phyloP scores from a whole-genome alignment of 1,284 basidiomycete genomes.

The Exobasidium cylindrosporum region DNA sequence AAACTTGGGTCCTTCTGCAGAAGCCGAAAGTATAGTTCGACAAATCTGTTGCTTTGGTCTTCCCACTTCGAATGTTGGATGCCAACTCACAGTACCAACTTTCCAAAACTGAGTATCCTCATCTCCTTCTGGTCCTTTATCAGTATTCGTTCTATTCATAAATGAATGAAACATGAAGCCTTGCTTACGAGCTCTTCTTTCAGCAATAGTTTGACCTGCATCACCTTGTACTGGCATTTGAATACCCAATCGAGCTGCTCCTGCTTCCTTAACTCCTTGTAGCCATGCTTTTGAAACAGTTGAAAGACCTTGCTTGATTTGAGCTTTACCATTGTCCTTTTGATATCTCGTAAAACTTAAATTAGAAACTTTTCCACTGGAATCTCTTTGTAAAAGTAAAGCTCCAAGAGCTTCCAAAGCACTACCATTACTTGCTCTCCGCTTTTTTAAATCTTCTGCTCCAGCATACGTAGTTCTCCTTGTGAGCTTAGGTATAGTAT shows the following conservation, averaged over 20 bases:
- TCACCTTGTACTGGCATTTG: slow-evolving; percentile 7
- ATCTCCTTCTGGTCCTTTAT: slow-evolving; percentile 25
- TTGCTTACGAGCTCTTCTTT: slow-evolving; percentile 33
- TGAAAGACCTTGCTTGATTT: slow-evolving; percentile 1
- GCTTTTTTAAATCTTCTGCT: slow-evolving; percentile 3
- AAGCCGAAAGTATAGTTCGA: background rate
- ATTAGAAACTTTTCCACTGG: slow-evolving; percentile 32
- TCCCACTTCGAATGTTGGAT: slow-evolving; percentile 15
- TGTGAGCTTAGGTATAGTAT: background rate
- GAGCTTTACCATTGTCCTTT: background rate
- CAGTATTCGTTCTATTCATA: background rate
- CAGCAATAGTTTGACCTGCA: slow-evolving; percentile 30
- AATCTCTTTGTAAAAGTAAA: slow-evolving; percentile 39
- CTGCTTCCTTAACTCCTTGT: slow-evolving; percentile 6
- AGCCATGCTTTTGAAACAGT: slow-evolving; percentile 12
- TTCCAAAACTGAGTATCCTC: slow-evolving; percentile 2
- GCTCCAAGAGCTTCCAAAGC: slow-evolving; percentile 50
- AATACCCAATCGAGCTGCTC: slow-evolving; percentile 8
- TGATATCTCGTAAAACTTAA: slow-evolving; percentile 28
- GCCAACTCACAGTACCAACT: slow-evolving; percentile 5
- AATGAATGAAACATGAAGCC: background rate
- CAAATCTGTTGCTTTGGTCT: background rate
- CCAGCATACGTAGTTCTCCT: background rate
- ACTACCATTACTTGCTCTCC: slow-evolving; percentile 40
- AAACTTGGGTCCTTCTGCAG: background rate